These are phyloP conservation scores for Scedosporium boydii DNA, from an alignment of 2,329 filamentous ascomycete species.

Conservation along the genomic window DNA sequence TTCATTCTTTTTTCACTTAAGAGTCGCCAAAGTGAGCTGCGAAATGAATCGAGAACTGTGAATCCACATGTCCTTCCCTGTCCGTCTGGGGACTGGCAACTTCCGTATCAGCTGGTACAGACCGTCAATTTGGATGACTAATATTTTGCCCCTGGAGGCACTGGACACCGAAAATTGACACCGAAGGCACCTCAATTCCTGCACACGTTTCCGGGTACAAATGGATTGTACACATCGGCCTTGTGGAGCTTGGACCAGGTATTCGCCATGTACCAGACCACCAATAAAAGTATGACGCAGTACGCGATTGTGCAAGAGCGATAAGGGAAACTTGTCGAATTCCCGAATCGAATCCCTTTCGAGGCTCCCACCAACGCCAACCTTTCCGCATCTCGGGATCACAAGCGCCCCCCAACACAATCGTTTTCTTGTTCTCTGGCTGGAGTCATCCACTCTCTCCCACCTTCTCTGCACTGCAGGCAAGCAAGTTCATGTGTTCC, in stretches of 20 bases:
- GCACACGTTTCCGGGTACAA: background rate
- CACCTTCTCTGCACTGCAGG: background rate
- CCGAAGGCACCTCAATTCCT: background rate
- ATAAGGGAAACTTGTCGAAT: background rate
- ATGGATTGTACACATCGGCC: background rate
- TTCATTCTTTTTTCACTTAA: background rate
- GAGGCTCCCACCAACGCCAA: background rate
- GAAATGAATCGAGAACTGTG: background rate
- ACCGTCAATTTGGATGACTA: background rate
- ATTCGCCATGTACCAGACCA: background rate
- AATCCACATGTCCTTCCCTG: too few relatives aligned
- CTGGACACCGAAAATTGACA: background rate
- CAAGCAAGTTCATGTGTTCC: constrained; percentile 4
- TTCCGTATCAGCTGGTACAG: background rate
- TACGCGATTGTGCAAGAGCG: background rate
- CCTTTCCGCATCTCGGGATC: background rate
- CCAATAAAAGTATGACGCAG: background rate
- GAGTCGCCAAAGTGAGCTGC: background rate
- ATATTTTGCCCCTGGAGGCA: background rate
- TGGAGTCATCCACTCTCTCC: background rate
- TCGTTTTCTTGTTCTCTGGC: background rate
- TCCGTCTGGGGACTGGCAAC: too few relatives aligned
- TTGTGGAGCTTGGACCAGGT: background rate
- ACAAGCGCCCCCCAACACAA: background rate
- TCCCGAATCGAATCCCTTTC: background rate